Conservation (phyloP, 306 rosid genomes). For the Cicer judaicum region DNA sequence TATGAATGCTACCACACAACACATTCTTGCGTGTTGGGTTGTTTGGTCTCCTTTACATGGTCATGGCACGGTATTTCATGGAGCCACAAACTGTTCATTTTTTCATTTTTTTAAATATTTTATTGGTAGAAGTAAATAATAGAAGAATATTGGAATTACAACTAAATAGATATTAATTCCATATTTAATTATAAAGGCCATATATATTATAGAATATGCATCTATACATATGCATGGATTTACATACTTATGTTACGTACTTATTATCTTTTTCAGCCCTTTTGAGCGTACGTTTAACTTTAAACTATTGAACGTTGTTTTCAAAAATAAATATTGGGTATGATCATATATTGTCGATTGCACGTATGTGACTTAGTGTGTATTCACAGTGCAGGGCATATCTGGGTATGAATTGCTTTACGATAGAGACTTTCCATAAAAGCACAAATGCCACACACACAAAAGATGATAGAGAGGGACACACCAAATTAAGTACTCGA, state of each 20-base stretch:
- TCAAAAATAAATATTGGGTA: slow-evolving; percentile 5
- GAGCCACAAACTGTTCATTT: slow-evolving; percentile 33
- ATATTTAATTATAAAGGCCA: background rate
- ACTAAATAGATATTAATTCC: background rate
- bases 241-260: slow-evolving; percentile 47
- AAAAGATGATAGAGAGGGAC: slow-evolving; percentile 57
- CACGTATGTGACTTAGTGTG: slow-evolving; percentile 21
- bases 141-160: slow-evolving; percentile 50
- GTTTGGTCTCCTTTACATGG: slow-evolving; percentile 66
- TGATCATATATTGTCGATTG: slow-evolving; percentile 33
- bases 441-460: slow-evolving; percentile 55
- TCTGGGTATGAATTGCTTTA: slow-evolving; percentile 53
- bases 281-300: slow-evolving; percentile 1
- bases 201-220: slow-evolving; percentile 38
- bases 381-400: slow-evolving; percentile 49
- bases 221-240: slow-evolving; percentile 51
- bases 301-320: slow-evolving; percentile 15
- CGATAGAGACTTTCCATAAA: slow-evolving; percentile 53
- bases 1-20: slow-evolving; percentile 56
- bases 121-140: slow-evolving; percentile 35
- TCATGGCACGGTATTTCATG: slow-evolving; percentile 54
- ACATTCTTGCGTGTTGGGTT: slow-evolving; percentile 55
- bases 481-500: slow-evolving; percentile 7
- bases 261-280: slow-evolving; percentile 1
- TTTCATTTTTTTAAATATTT: slow-evolving; percentile 18